phyloP scores from a whole-genome alignment of 805 yeast genomes.

The Helenozyma rhizophorensis region DNA sequence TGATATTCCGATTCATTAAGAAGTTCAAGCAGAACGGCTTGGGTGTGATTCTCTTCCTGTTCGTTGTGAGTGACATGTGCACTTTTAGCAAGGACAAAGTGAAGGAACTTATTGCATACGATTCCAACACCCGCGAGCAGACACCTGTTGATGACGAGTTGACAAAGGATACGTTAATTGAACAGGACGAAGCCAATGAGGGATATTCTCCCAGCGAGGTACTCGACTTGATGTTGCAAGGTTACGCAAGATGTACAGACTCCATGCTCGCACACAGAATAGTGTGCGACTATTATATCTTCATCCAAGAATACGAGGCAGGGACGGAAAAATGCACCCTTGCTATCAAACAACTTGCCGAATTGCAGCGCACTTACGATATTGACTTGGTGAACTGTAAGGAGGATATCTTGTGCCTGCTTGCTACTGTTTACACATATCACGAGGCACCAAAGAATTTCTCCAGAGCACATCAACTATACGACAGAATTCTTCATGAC shows the following conservation, averaged over 20 bases:
- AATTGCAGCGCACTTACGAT: constrained; percentile 43
- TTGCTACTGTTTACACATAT: constrained; percentile 77
- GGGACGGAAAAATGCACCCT: constrained; percentile 57
- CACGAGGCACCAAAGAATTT: constrained; percentile 89
- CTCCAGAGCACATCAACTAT: constrained; percentile 66
- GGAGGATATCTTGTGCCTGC: constrained; percentile 54
- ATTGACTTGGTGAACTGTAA: constrained; percentile 47
- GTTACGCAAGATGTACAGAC: constrained; percentile 34
- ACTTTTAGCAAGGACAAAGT: constrained; percentile 44
- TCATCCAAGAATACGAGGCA: constrained; percentile 56
- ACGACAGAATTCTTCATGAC: constrained; percentile 51
- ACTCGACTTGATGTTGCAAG: constrained; percentile 46
- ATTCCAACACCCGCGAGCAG: not conserved
- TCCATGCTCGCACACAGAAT: constrained; percentile 65
- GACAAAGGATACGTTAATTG: constrained; percentile 7
- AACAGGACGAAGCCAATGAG: constrained; percentile 5
- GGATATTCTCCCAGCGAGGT: constrained; percentile 46
- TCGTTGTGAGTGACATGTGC: constrained; percentile 62
- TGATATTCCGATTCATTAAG: constrained; percentile 48
- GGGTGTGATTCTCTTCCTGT: constrained; percentile 59
- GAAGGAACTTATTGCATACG: constrained; percentile 14
- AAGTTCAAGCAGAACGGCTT: constrained; percentile 59
- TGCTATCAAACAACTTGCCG: constrained; percentile 55
- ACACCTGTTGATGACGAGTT: constrained; percentile 8
- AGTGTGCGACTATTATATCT: constrained; percentile 54